Evolutionary conservation across 129 eudicot species (phyloP).

Genomic region (Pulicaria dysenterica): DNA sequence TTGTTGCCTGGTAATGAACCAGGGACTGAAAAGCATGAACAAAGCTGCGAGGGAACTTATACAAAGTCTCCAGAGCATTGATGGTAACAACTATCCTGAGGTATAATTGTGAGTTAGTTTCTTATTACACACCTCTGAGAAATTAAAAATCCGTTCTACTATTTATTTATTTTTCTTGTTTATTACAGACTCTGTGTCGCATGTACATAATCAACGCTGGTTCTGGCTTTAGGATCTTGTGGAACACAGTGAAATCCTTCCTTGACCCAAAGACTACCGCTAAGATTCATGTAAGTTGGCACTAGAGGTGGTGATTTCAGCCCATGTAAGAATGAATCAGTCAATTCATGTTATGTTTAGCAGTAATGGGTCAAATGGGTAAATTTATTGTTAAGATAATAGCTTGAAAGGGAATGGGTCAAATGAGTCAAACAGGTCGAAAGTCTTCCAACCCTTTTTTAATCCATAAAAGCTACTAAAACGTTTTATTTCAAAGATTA

Average conservation of each 20-base stretch:
- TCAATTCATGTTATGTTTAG: background rate
- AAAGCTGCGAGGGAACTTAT: slow-evolving; percentile 89
- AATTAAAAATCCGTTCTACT: background rate
- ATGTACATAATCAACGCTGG: slow-evolving; percentile 99
- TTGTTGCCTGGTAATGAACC: slow-evolving; percentile 22
- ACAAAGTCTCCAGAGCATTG: slow-evolving; percentile 79
- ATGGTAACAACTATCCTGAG: slow-evolving; percentile 93
- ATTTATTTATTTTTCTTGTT: slow-evolving; percentile 24
- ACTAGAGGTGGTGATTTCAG: background rate
- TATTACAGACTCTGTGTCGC: slow-evolving; percentile 71
- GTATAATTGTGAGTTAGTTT: slow-evolving; percentile 35
- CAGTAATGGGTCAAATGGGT: background rate
- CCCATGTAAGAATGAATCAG: background rate
- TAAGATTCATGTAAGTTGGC: slow-evolving; percentile 75
- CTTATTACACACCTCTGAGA: background rate
- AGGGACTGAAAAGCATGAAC: slow-evolving; percentile 90
- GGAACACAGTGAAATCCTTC: slow-evolving; percentile 92
- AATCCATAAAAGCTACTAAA: background rate
- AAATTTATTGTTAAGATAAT: background rate
- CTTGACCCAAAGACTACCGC: slow-evolving; percentile 95
- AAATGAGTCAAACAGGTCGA: background rate
- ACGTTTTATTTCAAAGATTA: background rate
- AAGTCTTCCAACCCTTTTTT: background rate
- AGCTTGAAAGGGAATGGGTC: background rate
- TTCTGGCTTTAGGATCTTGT: slow-evolving; percentile 91